Base-by-base conservation (phyloP, 225 moss, liverwort and hornwort species). In the Rhytidiadelphus loreus region DNA sequence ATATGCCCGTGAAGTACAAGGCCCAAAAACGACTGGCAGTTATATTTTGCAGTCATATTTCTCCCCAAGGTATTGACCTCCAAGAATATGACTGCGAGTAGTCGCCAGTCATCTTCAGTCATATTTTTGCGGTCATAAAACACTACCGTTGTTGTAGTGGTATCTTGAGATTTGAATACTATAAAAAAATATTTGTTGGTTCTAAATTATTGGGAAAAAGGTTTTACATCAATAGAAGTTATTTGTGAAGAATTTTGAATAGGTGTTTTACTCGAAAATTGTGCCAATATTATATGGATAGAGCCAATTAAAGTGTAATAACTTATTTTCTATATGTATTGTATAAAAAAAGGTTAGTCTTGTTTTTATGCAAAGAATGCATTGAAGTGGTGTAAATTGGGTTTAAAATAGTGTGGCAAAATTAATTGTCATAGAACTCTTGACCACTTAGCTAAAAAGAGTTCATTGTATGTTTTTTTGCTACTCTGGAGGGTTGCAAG, bases 181-280 rank as follows among this genome's bases (percentile, higher is more conserved):
- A 37, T 66, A n/a, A 66, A 21, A 37, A 37, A 37, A 37, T 66
- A 4, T 66, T 66, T 66, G 4, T 35, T 66, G 66, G 4, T 37
- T 66, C 1, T 37, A 0, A 3, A 21, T 65, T 37, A 1, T 11
- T 21, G 6, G 11, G 4, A 7, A 68, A 2, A 13, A n/a, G 4
- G 23, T 39, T 69, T 69, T 70, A 8, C 3, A 70, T 24, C 1
- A 1, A 25, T 14, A 25, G 1, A 41, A 70, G 8, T 1, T 25
- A 70, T 14, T 70, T 70, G 25, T 35, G 21, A 68, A 2, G 22
- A 22, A n/a, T 12, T 35, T 70, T 41, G 41, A 70, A 3, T 18
- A 39, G 4, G 41, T 15, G 5, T 24, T 14, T 14, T 14, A 41
- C 2, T 39, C 4, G 0, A 70, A 41, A 39, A 13, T 2, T 70